phyloP scores from a whole-genome alignment of 2,329 filamentous ascomycete species.

The Aspergillus texensis region DNA sequence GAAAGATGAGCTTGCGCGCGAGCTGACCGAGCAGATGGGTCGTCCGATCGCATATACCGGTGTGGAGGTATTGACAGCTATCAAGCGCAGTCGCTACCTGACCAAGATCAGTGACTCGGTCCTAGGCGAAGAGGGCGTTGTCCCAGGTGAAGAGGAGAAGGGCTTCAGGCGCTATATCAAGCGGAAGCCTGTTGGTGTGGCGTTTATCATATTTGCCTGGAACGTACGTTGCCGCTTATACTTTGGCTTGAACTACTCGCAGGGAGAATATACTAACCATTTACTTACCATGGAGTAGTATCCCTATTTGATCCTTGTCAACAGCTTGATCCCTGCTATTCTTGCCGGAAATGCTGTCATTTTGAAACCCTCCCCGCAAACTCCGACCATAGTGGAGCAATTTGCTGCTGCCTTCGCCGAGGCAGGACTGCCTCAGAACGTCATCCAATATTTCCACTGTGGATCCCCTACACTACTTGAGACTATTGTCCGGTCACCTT shows the following conservation, averaged over 20 bases:
- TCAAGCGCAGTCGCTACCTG: slow-evolving; percentile 83
- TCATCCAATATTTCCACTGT: slow-evolving; percentile 90
- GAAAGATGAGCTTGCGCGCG: slow-evolving; percentile 78
- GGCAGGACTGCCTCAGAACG: slow-evolving; percentile 78
- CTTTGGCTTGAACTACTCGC: background rate
- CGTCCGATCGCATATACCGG: slow-evolving; percentile 84
- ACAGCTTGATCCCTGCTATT: slow-evolving; percentile 89
- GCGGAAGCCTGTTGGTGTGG: slow-evolving; percentile 84
- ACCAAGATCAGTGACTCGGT: slow-evolving; percentile 79
- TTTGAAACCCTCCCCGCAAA: slow-evolving; percentile 92
- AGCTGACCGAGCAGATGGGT: slow-evolving; percentile 94
- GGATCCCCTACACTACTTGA: slow-evolving; percentile 78
- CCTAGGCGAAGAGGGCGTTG: slow-evolving; percentile 65
- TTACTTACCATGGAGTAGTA: slow-evolving; percentile 60
- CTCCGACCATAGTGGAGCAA: slow-evolving; percentile 87
- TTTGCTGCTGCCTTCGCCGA: slow-evolving; percentile 74
- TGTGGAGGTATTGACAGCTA: slow-evolving; percentile 81
- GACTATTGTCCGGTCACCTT: slow-evolving; percentile 73
- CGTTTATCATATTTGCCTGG: slow-evolving; percentile 91
- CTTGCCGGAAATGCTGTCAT: slow-evolving; percentile 89
- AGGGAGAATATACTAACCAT: background rate
- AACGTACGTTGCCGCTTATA: slow-evolving; percentile 66
- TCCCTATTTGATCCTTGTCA: slow-evolving; percentile 89
- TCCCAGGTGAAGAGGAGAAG: slow-evolving; percentile 64
- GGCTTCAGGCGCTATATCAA: slow-evolving; percentile 90